A percentile compares a stretch with the other conserved stretches of the same genome.
These are phyloP conservation scores for Batkoa obscura DNA, from an alignment of 371 early-diverging fungal species.

Conservation along the genomic window DNA sequence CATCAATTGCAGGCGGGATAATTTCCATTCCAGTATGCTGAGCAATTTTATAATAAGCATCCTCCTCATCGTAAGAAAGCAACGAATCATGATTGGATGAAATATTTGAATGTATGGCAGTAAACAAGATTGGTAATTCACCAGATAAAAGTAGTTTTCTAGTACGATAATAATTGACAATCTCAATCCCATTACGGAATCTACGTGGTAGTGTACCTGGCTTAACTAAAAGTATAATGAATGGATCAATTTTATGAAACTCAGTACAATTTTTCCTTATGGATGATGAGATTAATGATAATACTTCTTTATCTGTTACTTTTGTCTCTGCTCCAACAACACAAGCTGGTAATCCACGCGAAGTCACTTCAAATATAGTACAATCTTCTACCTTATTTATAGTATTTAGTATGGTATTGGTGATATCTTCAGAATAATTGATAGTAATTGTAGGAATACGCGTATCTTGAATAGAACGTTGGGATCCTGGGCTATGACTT, in stretches of 20 bases:
- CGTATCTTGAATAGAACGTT: background rate
- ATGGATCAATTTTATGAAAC: background rate
- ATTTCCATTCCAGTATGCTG: conserved; percentile 57
- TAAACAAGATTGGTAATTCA: background rate
- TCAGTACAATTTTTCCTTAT: background rate
- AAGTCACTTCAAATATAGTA: background rate
- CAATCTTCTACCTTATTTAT: conserved; percentile 15
- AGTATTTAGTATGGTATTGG: conserved; percentile 24
- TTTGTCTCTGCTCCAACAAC: background rate
- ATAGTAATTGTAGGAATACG: background rate
- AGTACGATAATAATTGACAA: background rate
- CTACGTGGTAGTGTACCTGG: background rate
- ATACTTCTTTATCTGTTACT: background rate
- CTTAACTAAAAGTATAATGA: background rate
- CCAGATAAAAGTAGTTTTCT: background rate
- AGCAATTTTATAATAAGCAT: conserved; percentile 17
- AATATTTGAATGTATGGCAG: background rate
- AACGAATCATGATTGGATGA: background rate
- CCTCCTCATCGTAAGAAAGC: background rate
- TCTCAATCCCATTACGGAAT: background rate
- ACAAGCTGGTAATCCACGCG: background rate
- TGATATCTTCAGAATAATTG: conserved; percentile 16
- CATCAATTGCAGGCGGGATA: conserved; percentile 30
- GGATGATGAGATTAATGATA: background rate
- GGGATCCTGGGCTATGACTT: too few relatives aligned